Conservation (phyloP, 2,329 filamentous ascomycete species). For the Harringtonia aguacate region DNA sequence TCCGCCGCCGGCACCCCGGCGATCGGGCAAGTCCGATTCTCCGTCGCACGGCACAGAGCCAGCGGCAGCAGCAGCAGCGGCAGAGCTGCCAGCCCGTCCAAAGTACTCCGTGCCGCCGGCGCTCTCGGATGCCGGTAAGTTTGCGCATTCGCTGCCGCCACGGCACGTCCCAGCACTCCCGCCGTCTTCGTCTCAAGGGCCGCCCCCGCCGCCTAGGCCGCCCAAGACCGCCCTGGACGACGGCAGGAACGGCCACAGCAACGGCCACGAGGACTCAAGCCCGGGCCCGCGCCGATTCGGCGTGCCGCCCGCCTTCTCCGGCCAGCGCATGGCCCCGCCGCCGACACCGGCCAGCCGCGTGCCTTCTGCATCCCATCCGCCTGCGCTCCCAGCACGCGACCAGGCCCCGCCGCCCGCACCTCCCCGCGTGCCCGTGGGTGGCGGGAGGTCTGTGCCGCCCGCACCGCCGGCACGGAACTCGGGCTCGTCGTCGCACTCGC, state of each 20-base stretch:
- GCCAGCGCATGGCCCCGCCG: slow-evolving; percentile 59
- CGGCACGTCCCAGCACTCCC: slow-evolving; percentile 28
- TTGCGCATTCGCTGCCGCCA: slow-evolving; percentile 47
- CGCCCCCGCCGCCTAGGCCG: slow-evolving; percentile 57
- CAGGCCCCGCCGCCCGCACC: slow-evolving; percentile 55
- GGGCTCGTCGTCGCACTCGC: slow-evolving; percentile 16
- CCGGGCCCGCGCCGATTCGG: slow-evolving; percentile 45
- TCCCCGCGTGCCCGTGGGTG: slow-evolving; percentile 26
- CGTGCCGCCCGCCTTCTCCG: slow-evolving; percentile 71
- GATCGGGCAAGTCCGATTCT: slow-evolving; percentile 47
- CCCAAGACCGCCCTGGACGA: slow-evolving; percentile 64
- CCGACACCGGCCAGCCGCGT: slow-evolving; percentile 64
- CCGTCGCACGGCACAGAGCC: too few relatives aligned
- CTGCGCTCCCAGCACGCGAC: slow-evolving; percentile 2
- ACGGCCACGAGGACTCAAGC: slow-evolving; percentile 31
- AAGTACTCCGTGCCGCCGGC: slow-evolving; percentile 80
- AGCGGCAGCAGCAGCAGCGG: slow-evolving; percentile 24
- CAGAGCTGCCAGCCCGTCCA: slow-evolving; percentile 54
- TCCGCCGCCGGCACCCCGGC: slow-evolving; percentile 48
- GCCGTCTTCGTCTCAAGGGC: slow-evolving; percentile 39
- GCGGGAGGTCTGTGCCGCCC: slow-evolving; percentile 13
- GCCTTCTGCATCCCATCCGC: slow-evolving; percentile 25
- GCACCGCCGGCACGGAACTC: slow-evolving; percentile 20
- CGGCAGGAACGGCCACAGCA: too few relatives aligned
- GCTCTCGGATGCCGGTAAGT: slow-evolving; percentile 82